These are phyloP conservation scores for Pascua sp. DNA, from an alignment of 1,284 basidiomycete species.

Conservation along the genomic window DNA sequence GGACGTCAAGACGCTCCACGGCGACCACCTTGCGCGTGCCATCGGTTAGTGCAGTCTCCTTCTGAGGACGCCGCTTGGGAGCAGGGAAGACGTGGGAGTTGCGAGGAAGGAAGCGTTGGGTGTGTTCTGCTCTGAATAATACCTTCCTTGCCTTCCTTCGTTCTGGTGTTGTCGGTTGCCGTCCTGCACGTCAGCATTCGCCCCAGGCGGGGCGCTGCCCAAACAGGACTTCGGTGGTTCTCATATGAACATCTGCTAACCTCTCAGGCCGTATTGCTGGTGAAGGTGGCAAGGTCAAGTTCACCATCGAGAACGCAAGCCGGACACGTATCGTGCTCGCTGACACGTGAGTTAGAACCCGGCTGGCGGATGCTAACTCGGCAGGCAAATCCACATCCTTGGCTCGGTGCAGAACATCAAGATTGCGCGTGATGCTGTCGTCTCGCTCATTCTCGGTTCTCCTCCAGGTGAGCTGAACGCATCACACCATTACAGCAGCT, in stretches of 20 bases:
- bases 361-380: not conserved
- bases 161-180: too few relatives aligned
- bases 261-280: constrained; percentile 87
- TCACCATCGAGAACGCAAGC: constrained; percentile 96
- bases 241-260: constrained; percentile 3
- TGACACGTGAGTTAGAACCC: constrained; percentile 68
- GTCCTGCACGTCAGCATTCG: too few relatives aligned
- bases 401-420: constrained; percentile 77
- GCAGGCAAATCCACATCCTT: constrained; percentile 57
- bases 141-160: too few relatives aligned
- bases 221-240: not conserved
- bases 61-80: too few relatives aligned
- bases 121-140: too few relatives aligned
- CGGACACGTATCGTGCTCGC: constrained; percentile 94
- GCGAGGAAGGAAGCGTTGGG: too few relatives aligned
- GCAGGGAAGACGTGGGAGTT: too few relatives aligned
- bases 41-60: constrained; percentile 62
- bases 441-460: constrained; percentile 89
- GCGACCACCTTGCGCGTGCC: constrained; percentile 91
- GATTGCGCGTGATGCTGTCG: constrained; percentile 91
- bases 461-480: constrained; percentile 68
- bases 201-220: not conserved
- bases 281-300: constrained; percentile 96
- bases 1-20: constrained; percentile 95
- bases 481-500: not conserved